Evolutionary conservation across 345 rosid genomes (phyloP), one percentile per base, ranked within the genome.

Genomic region (Arabis alpina): DNA sequence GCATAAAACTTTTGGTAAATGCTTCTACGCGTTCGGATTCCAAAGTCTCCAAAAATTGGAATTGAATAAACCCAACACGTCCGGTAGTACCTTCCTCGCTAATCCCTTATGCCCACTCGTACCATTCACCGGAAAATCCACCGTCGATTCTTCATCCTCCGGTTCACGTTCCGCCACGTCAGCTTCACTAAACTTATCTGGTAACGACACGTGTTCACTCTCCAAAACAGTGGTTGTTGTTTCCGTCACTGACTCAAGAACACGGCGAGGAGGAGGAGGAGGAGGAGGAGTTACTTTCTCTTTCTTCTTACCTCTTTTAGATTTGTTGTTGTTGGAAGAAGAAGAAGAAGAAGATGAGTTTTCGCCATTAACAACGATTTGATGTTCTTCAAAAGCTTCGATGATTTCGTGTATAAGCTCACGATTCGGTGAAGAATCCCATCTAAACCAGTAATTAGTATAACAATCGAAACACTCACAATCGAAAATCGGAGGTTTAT

Each of bases 71-170:
- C 98, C 97, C 63, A 94, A 61, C 80, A 94, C 88, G 86, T 94
- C 98, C 97, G 99, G 98, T 32, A 94, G 61, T 54, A 94, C 95
- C 81, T 94, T 94, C 78, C 98, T 85, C 13, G 85, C 99, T 73
- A 94, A 71, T 27, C 99, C 95, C 79, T 83, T 89, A 75, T 82
- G 87, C 48, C 59, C 72, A 14, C 44, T 66, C 59, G 60, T 75
- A 49, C 69, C 72, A 15, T 75, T 54, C 64, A 74, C 32, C 27
- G 76, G 57, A 0, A 53, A 40, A 4, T 24, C 41, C 43, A 54
- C 76, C 70, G 48, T 65, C 30, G 55, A 56, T 15, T 61, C 39
- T 3, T 12, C 64, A 42, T 34, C 61, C 49, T n/a, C 48, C 61
- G 70, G 40, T 9, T 63, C 71, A 49, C 56, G 13, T 43, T 54